Percentiles rank a stretch among this genome's conserved stretches.
Conservation (phyloP, 257 asterid species). For the Rauvolfia tetraphylla region DNA sequence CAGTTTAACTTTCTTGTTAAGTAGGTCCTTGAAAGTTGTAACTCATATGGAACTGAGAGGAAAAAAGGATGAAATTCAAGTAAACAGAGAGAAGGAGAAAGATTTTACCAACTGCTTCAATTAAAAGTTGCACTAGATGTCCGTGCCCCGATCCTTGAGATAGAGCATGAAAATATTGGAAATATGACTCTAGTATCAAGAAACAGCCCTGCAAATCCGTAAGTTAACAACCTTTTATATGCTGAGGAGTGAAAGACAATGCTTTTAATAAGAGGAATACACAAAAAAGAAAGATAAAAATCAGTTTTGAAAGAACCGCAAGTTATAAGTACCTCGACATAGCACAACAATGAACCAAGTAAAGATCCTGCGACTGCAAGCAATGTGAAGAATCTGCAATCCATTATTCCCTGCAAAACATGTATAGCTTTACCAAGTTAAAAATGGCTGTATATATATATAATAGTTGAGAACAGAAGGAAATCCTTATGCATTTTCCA, state of each 20-base stretch:
- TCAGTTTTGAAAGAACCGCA: not conserved
- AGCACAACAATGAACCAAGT: slow-evolving; percentile 63
- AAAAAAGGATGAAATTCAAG: not conserved
- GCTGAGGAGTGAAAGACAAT: not conserved
- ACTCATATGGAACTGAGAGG: not conserved
- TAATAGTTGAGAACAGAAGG: too few relatives aligned
- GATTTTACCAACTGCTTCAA: slow-evolving; percentile 69
- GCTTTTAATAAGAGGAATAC: not conserved
- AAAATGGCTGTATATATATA: not conserved
- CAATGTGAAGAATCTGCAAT: slow-evolving; percentile 78
- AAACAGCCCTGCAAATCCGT: slow-evolving; percentile 58
- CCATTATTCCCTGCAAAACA: slow-evolving; percentile 57
- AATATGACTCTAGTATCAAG: slow-evolving; percentile 45
- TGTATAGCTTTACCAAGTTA: not conserved
- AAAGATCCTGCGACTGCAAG: slow-evolving; percentile 80
- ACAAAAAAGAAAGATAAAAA: not conserved
- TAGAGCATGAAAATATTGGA: slow-evolving; percentile 52
- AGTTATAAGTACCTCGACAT: slow-evolving; percentile 47
- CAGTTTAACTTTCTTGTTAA: too few relatives aligned
- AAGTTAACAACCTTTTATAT: not conserved
- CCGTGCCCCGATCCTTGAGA: slow-evolving; percentile 40
- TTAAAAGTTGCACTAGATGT: slow-evolving; percentile 48
- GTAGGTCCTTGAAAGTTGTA: not conserved
- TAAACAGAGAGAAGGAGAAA: not conserved
- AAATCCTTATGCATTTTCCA: too few relatives aligned